Base-by-base conservation (phyloP, 192 early-diverging fungal species). In the Podila horticola region DNA sequence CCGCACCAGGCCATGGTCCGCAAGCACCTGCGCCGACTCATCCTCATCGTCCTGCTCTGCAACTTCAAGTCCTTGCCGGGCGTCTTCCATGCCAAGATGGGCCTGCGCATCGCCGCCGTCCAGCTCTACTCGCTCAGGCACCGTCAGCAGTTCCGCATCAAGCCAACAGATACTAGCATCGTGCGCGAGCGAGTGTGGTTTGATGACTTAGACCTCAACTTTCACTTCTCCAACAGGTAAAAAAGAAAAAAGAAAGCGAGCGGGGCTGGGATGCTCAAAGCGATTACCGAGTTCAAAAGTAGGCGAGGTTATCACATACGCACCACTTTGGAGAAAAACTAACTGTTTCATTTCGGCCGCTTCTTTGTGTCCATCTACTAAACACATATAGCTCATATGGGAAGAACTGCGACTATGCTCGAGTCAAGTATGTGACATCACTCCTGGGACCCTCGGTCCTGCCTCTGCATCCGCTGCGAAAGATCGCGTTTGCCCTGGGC, bases 211-310 rank as follows among this genome's bases (percentile, higher is more conserved):
- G 76, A 81, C 26, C 70, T 81, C 31, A 81, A 81, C 66, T 69
- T 81, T 60, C 76, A 81, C 62, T 81, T 81, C 20, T 72, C 76
- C 6, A 81, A 81, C 76, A 81, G 76, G 76, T 81, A 73, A 63
- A 45, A 41, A 2, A n/a, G n/a, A 45, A 45, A 12, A 15, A 45
- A 19, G 4, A 2, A 67, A 12, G 13, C 12, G 9, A 34, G 3
- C 6, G 33, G 6, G 33, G 33, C 3, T 6, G 33, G 33, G 6
- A 34, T 6, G 33, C n/a, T n/a, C n/a, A n/a, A n/a, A n/a, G 6
- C 33, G 33, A 34, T 34, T 34, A 6, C 6, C 33, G 33, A 34
- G 33, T 5, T 34, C 33, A 6, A 34, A 34, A 5, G 33, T 34
- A 6, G 6, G 33, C 2, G 33, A 4, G 41, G 1, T 15, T 41